Evolutionary conservation across 192 early-diverging fungal species (phyloP).

Genomic region (Entomortierella lignicola): DNA sequence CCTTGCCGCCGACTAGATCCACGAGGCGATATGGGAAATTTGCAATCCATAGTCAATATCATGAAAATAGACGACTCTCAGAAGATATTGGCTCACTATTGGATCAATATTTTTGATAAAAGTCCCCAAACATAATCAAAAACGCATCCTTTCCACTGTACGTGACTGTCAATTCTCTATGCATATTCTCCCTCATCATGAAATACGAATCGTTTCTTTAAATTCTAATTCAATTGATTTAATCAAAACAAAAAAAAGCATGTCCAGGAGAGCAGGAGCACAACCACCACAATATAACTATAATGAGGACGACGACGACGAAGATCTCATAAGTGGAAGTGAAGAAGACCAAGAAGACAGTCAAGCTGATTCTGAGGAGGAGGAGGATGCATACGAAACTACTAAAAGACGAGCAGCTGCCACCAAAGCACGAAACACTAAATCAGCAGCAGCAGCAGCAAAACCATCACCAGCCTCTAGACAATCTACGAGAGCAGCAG

Average conservation of each 20-base stretch:
- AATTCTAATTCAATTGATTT: neutral
- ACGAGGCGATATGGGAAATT: no score
- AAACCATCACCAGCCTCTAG: neutral
- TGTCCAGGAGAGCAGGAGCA: conserved; percentile 34
- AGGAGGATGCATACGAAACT: conserved; percentile 23
- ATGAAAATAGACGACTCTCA: no score
- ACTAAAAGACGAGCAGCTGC: conserved; percentile 6
- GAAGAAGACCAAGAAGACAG: conserved; percentile 21
- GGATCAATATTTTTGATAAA: no score
- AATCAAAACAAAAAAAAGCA: neutral
- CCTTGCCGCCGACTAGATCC: no score
- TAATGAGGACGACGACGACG: conserved; percentile 38
- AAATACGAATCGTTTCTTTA: neutral
- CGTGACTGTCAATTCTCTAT: no score
- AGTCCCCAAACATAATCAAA: no score
- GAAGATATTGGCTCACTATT: no score
- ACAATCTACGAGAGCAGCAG: conserved; percentile 2
- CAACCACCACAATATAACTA: conserved; percentile 31
- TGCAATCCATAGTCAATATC: no score
- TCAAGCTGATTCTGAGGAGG: conserved; percentile 24
- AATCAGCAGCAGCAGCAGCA: neutral
- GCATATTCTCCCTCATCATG: no score
- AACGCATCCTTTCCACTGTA: no score
- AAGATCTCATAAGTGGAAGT: conserved; percentile 6
- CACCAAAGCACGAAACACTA: conserved; percentile 3